Conservation (phyloP, 345 rosid genomes). For the Ricinus communis region DNA sequence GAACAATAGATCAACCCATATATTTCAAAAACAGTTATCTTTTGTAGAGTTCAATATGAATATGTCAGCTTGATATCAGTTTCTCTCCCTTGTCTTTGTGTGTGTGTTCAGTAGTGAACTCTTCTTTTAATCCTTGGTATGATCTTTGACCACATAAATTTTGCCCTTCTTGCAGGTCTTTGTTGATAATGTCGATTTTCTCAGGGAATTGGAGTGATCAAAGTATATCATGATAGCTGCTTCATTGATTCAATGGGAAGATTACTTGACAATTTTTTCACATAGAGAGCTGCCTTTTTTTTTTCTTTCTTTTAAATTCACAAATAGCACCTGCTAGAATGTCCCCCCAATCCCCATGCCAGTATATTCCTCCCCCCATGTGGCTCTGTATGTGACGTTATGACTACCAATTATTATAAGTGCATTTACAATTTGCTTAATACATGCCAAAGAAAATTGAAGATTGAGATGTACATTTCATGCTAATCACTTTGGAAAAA, state of each 20-base stretch:
- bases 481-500: slow-evolving; percentile 14
- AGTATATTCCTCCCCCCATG: not conserved
- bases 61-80: not conserved
- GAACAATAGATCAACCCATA: not conserved
- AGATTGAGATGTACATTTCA: slow-evolving; percentile 3
- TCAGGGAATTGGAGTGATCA: slow-evolving; percentile 36
- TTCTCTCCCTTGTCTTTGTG: too few relatives aligned
- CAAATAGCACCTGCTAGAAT: not conserved
- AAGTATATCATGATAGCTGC: slow-evolving; percentile 15
- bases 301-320: not conserved
- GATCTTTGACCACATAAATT: not conserved
- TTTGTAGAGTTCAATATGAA: not conserved
- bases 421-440: slow-evolving; percentile 10
- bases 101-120: too few relatives aligned
- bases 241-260: not conserved
- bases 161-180: slow-evolving; percentile 30
- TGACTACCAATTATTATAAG: slow-evolving; percentile 15
- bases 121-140: not conserved
- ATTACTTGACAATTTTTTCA: slow-evolving; percentile 5
- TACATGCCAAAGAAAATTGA: not conserved
- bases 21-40: not conserved
- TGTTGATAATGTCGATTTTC: slow-evolving; percentile 38
- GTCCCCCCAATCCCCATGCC: not conserved
- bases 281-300: not conserved
- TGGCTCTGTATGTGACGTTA: not conserved